These are phyloP conservation scores for Populus hybrid DNA, from an alignment of 441 rosid genomes.

Conservation along the genomic window DNA sequence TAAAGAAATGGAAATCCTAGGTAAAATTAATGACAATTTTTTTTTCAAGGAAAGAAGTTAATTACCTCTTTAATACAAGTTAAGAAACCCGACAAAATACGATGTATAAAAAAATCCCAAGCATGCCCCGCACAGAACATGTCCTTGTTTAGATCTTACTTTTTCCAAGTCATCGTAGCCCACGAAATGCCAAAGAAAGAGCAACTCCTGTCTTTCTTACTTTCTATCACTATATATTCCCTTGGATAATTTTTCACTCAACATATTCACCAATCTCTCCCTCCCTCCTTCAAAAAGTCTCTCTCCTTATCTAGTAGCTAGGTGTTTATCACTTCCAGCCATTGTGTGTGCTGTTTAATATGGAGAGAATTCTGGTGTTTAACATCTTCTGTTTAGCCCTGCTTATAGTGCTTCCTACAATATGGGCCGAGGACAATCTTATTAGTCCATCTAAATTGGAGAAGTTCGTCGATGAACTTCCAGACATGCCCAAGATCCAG, in stretches of 20 bases:
- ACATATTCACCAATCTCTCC: neutral
- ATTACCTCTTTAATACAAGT: neutral
- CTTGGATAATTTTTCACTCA: no score
- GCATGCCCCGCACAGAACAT: neutral
- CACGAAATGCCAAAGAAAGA: neutral
- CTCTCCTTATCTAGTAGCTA: neutral
- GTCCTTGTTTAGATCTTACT: neutral
- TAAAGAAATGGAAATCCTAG: no score
- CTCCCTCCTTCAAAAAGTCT: neutral
- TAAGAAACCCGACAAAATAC: no score
- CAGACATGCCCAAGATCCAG: slow-evolving; percentile 62
- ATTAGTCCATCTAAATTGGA: slow-evolving; percentile 38
- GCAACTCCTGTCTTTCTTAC: no score
- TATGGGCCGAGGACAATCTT: slow-evolving; percentile 31
- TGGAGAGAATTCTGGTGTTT: slow-evolving; percentile 15
- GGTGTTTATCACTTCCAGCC: neutral
- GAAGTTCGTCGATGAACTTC: slow-evolving; percentile 85
- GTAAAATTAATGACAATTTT: no score
- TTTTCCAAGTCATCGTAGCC: neutral
- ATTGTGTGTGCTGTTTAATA: neutral
- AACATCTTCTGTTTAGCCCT: neutral
- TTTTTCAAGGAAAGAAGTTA: no score
- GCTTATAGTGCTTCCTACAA: neutral
- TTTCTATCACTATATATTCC: no score
- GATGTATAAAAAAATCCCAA: neutral